These are phyloP conservation scores for Kodamaea suecica DNA, from an alignment of 1,139 yeast species.

Conservation along the genomic window DNA sequence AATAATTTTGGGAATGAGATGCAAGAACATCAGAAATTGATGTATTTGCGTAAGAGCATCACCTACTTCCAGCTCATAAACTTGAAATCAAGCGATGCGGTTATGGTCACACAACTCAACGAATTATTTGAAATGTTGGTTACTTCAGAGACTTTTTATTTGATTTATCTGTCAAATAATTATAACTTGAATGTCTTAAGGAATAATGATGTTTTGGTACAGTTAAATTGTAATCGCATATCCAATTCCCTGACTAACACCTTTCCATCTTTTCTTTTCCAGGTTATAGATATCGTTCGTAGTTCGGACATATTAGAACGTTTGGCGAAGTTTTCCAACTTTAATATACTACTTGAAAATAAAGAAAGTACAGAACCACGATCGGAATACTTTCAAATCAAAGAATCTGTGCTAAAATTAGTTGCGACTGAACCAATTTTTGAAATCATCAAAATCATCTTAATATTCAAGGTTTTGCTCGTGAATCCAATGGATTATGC, in stretches of 20 bases:
- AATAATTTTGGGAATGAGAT: constrained; percentile 18
- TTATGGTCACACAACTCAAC: constrained; percentile 24
- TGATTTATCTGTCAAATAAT: constrained; percentile 30
- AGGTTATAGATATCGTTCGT: constrained; percentile 15
- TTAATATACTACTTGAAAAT: constrained; percentile 12
- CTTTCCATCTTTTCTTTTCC: constrained; percentile 12
- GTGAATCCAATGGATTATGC: constrained; percentile 23
- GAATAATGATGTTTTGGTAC: constrained; percentile 21
- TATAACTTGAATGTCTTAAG: constrained; percentile 18
- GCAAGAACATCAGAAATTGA: constrained; percentile 34
- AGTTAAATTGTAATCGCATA: constrained; percentile 8
- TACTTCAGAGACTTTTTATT: constrained; percentile 32
- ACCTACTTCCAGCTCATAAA: constrained; percentile 36
- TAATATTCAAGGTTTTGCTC: constrained; percentile 33
- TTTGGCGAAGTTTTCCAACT: constrained; percentile 15
- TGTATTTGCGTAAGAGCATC: constrained; percentile 35
- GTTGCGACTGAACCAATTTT: constrained; percentile 13
- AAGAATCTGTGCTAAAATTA: constrained; percentile 1
- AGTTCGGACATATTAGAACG: constrained; percentile 9
- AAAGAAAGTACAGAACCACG: not conserved
- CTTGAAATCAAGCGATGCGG: constrained; percentile 21
- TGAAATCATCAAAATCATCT: constrained; percentile 21
- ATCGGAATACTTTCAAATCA: not conserved
- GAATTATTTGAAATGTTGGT: constrained; percentile 38
- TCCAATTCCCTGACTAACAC: not conserved